Evolutionary conservation across 768 basidiomycete genomes (phyloP), one percentile per base, ranked within the genome.

Genomic region (Agrocybe praecox): DNA sequence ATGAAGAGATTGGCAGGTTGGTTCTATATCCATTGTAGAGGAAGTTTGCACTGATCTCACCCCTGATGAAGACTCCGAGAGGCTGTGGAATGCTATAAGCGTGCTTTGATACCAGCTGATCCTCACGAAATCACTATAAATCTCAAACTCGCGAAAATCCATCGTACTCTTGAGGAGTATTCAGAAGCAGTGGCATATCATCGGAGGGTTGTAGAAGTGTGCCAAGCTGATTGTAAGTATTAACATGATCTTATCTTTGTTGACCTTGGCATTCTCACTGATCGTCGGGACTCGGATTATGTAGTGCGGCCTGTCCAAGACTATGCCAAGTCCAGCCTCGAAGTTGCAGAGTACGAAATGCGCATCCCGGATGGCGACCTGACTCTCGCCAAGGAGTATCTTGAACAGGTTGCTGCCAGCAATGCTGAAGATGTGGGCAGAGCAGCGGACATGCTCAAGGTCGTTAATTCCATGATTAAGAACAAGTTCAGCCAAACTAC

Each of bases 11-110:
- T 62, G 87, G 89, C 66, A 80, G 88, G 95, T 92, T 64, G 2
- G 65, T 66, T 42, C 34, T 24, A 40, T 23, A 22, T 49, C 18
- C n/a, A 57, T 52, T 52, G 15, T 29, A 17, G 43, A 43, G 33
- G n/a, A 33, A 49, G 19, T 51, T 42, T 15, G 32, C 40, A 11
- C 45, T 49, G 17, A 57, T 48, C 52, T 51, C 43, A 34, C 22
- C 10, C 32, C 53, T 48, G 52, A 56, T 51, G 23, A 65, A 96
- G 96, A 69, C 80, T 82, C 46, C 82, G 87, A 57, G 96, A 98
- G 71, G 95, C 97, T 15, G 87, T 96, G 44, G 89, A 95, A 67
- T 94, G 94, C 66, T 86, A 93, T 60, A 92, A 93, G 62, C 90
- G 95, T 40, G 96, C 96, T 12, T 79, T 98, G 52, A 85, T 89